phyloP scores from a whole-genome alignment of 208 protist species.

The Strigomonas culicis region DNA sequence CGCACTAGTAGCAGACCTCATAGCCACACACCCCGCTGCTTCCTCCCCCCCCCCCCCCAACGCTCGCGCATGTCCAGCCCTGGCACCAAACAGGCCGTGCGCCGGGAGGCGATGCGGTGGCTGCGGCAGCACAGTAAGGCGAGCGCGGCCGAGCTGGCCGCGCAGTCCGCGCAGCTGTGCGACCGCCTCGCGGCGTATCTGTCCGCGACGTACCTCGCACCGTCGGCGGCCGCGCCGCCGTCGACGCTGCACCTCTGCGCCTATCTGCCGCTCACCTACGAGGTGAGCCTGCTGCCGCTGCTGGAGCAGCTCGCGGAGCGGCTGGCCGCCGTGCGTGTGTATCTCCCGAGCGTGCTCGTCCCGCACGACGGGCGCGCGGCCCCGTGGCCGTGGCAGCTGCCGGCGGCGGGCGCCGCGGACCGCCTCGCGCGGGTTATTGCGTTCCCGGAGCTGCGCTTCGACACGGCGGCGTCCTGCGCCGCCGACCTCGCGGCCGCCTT shows the following conservation, averaged over 20 bases:
- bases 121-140: slow-evolving; percentile 35
- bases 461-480: no score
- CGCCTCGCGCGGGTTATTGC: slow-evolving; percentile 6
- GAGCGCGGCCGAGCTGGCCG: slow-evolving; percentile 20
- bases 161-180: slow-evolving; percentile 37
- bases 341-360: not conserved
- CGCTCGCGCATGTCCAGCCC: no score
- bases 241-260: slow-evolving; percentile 42
- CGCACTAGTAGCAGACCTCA: no score
- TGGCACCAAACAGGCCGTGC: slow-evolving; percentile 38
- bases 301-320: slow-evolving; percentile 17
- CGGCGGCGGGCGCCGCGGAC: not conserved
- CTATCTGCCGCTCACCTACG: slow-evolving; percentile 76
- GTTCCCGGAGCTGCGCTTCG: slow-evolving; percentile 7
- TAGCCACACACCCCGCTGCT: no score
- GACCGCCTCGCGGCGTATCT: slow-evolving; percentile 39
- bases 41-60: no score
- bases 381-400: not conserved
- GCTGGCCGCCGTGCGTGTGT: slow-evolving; percentile 18
- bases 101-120: slow-evolving; percentile 31
- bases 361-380: not conserved
- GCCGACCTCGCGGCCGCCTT: not conserved
- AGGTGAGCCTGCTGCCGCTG: slow-evolving; percentile 58
- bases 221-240: not conserved
- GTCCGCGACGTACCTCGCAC: slow-evolving; percentile 4